Conservation (phyloP, 805 yeast genomes). For the Nakazawaea siamensis region DNA sequence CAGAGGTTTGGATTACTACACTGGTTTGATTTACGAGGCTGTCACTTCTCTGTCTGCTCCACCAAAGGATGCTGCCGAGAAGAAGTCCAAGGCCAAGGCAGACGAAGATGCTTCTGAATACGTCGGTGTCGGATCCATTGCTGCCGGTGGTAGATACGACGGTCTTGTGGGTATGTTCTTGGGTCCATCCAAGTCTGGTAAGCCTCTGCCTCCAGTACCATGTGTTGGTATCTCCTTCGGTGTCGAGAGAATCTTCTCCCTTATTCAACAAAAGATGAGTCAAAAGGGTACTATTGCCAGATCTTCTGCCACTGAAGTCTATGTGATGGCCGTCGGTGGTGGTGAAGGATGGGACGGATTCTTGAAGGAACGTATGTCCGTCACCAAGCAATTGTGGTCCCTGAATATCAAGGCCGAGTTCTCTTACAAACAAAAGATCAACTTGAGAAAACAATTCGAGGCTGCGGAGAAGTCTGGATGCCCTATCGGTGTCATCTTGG, state of each 20-base stretch:
- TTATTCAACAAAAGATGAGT: conserved; percentile 69
- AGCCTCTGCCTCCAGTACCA: conserved; percentile 68
- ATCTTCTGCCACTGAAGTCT: conserved; percentile 87
- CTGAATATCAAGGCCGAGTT: conserved; percentile 88
- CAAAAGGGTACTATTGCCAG: conserved; percentile 42
- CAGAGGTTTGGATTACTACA: conserved; percentile 95
- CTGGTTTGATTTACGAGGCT: conserved; percentile 94
- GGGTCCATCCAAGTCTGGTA: conserved; percentile 66
- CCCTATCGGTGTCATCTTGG: conserved; percentile 83
- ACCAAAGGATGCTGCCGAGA: conserved; percentile 67
- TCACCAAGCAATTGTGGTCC: conserved; percentile 78
- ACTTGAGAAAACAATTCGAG: conserved; percentile 93
- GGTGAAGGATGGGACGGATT: conserved; percentile 95
- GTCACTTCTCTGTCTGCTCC: conserved; percentile 97
- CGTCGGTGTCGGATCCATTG: conserved; percentile 97
- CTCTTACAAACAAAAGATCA: conserved; percentile 87
- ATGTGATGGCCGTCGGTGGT: conserved; percentile 97
- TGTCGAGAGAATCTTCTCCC: conserved; percentile 87
- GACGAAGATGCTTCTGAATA: conserved; percentile 93
- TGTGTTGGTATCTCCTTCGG: conserved; percentile 98
- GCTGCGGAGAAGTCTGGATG: conserved; percentile 96
- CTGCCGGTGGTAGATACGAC: conserved; percentile 98
- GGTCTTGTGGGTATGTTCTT: conserved; percentile 95
- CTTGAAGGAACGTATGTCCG: conserved; percentile 82
- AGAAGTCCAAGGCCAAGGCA: conserved; percentile 42